These are phyloP conservation scores for Schizophyllum amplum DNA, from an alignment of 1,284 basidiomycete species.

Conservation along the genomic window DNA sequence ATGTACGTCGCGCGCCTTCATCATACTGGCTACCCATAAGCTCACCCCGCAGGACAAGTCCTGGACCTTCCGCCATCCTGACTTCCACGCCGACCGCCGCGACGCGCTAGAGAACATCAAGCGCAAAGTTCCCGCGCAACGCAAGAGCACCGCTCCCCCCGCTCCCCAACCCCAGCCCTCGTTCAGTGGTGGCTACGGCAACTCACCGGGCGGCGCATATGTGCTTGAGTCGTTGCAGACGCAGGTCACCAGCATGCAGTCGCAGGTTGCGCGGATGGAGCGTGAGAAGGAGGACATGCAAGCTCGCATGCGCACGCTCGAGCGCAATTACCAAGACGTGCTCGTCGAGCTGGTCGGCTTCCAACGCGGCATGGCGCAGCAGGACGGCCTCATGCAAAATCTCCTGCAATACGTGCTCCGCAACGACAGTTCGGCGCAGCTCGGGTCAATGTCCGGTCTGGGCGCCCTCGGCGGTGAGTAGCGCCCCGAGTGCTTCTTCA, in stretches of 20 bases:
- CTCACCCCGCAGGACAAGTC: slow-evolving; percentile 36
- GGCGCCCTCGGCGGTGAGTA: not conserved
- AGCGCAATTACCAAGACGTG: slow-evolving; percentile 70
- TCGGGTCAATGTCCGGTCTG: not conserved
- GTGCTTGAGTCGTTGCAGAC: slow-evolving; percentile 8
- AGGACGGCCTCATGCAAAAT: slow-evolving; percentile 79
- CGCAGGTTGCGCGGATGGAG: not conserved
- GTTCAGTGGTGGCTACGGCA: slow-evolving; percentile 11
- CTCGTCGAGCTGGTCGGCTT: slow-evolving; percentile 79
- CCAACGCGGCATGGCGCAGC: slow-evolving; percentile 79
- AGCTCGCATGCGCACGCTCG: slow-evolving; percentile 52
- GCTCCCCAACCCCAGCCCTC: slow-evolving; percentile 13
- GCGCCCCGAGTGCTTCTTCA: not conserved
- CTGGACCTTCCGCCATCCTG: slow-evolving; percentile 96
- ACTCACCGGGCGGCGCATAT: not conserved
- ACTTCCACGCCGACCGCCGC: slow-evolving; percentile 83
- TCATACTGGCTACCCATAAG: not conserved
- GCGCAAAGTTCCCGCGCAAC: slow-evolving; percentile 78
- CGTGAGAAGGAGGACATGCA: slow-evolving; percentile 8
- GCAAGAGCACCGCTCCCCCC: slow-evolving; percentile 34
- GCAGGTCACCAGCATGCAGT: slow-evolving; percentile 7
- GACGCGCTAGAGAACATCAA: slow-evolving; percentile 91
- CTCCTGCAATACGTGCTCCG: slow-evolving; percentile 77
- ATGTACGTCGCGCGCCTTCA: slow-evolving; percentile 36
- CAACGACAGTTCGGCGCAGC: slow-evolving; percentile 1